Evolutionary conservation across 2,329 filamentous ascomycete genomes (phyloP), one percentile per base, ranked within the genome.

Genomic region (Apiospora phragmitis): DNA sequence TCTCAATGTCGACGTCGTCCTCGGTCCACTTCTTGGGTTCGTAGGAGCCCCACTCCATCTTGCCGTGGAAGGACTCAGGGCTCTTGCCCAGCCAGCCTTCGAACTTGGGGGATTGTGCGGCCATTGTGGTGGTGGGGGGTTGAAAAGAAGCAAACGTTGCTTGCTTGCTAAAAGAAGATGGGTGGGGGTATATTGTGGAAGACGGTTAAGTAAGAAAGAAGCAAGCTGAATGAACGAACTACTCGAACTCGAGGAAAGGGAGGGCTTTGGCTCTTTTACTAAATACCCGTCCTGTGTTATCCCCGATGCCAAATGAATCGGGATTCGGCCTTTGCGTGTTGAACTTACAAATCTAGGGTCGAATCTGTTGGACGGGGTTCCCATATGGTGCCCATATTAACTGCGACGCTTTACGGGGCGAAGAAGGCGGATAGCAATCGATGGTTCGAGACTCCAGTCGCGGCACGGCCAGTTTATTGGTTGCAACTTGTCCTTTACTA

Each of bases 21-120:
- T 91, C 89, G 68, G 89, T 85, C 86, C 88, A 91, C 11, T 80
- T 78, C 82, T 91, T 91, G 65, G 88, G 88, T 78, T 88, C 82
- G 71, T 87, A 91, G 69, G 86, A 81, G 55, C 79, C 80, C 86
- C 86, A 87, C 26, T 80, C 76, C 85, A 87, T 86, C 68, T 87
- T 85, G 67, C 85, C 85, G 7, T 86, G 76, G 72, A 76, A 80
- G 35, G 82, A 75, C 5, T 78, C 77, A 21, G 79, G 71, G 68
- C 80, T 78, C 66, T 79, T 76, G 75, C 83, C 84, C 26, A 85
- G 75, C 85, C 85, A 86, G 67, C 85, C 85, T 73, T 85, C 78
- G 72, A 86, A 86, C 76, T 82, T 83, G 79, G 83, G 69, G 29
- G 43, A 45, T 51, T 68, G 67, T n/a, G 65, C 65, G 42, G 65